Evolutionary conservation across 2,329 filamentous ascomycete genomes (phyloP).

Genomic region (Talaromyces sp.): DNA sequence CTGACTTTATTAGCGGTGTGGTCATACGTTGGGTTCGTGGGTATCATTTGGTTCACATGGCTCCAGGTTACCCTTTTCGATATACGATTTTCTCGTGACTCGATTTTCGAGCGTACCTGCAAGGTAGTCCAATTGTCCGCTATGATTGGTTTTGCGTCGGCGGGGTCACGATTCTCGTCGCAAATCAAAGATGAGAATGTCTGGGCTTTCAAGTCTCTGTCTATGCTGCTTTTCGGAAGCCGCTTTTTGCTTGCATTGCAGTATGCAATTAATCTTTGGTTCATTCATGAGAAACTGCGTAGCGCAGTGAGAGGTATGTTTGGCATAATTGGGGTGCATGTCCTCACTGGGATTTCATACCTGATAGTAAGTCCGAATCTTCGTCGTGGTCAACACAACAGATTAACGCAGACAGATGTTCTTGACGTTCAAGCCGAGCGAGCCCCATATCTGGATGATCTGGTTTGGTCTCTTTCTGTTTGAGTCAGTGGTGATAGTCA

Average conservation of each 20-base stretch:
- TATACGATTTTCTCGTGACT: conserved; percentile 63
- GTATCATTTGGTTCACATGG: conserved; percentile 68
- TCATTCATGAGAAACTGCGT: conserved; percentile 29
- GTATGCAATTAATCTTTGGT: conserved; percentile 45
- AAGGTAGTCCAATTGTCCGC: conserved; percentile 61
- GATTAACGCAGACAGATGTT: conserved; percentile 29
- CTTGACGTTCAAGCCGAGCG: conserved; percentile 29
- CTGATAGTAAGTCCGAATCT: conserved; percentile 25
- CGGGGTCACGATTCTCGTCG: conserved; percentile 49
- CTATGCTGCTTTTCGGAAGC: conserved; percentile 49
- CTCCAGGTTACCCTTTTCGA: conserved; percentile 62
- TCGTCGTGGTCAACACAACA: background rate
- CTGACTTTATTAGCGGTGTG: conserved; percentile 31
- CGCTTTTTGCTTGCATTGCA: conserved; percentile 54
- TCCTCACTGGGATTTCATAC: conserved; percentile 28
- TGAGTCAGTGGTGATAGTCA: conserved; percentile 54
- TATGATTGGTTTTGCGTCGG: conserved; percentile 63
- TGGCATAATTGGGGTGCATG: conserved; percentile 30
- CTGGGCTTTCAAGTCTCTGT: conserved; percentile 45
- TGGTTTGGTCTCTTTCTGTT: conserved; percentile 57
- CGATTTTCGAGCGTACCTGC: conserved; percentile 59
- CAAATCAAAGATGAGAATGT: conserved; percentile 39
- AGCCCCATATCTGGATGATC: conserved; percentile 41
- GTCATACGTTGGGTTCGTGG: conserved; percentile 54
- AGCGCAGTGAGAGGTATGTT: conserved; percentile 28